A percentile compares a stretch with the other conserved stretches of the same genome.
These are phyloP conservation scores for Craspedostauros australis DNA, from an alignment of 108 stramenopile genomes.

Conservation along the genomic window DNA sequence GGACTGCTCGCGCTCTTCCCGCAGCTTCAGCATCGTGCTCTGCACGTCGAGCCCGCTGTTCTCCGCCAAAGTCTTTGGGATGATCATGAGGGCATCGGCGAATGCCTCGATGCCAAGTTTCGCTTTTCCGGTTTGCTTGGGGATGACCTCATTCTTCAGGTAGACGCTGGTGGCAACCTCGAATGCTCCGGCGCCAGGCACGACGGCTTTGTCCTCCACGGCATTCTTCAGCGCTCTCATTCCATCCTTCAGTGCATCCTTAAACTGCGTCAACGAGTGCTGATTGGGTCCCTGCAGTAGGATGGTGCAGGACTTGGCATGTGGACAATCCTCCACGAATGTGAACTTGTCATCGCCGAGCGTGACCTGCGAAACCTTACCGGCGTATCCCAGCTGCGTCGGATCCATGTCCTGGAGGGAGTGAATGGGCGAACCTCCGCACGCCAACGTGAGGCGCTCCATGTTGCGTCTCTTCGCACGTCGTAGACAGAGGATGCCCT, in stretches of 20 bases:
- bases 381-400: slow-evolving; percentile 90
- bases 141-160: slow-evolving; percentile 51
- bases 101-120: slow-evolving; percentile 96
- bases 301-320: slow-evolving; percentile 90
- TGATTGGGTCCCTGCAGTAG: slow-evolving; percentile 96
- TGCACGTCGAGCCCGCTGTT: slow-evolving; percentile 98
- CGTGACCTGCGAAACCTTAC: slow-evolving; percentile 90
- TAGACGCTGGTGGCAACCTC: slow-evolving; percentile 87
- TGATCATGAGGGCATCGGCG: slow-evolving; percentile 92
- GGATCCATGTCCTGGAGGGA: slow-evolving; percentile 89
- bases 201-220: slow-evolving; percentile 88
- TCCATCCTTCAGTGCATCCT: slow-evolving; percentile 98
- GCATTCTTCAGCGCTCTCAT: slow-evolving; percentile 96
- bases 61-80: slow-evolving; percentile 97
- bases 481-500: slow-evolving; percentile 95
- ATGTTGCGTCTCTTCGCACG: slow-evolving; percentile 99
- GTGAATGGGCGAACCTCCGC: slow-evolving; percentile 95
- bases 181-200: slow-evolving; percentile 97
- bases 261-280: slow-evolving; percentile 96
- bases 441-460: slow-evolving; percentile 97
- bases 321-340: slow-evolving; percentile 94
- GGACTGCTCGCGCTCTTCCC: slow-evolving; percentile 77
- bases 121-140: slow-evolving; percentile 79
- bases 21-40: slow-evolving; percentile 80
- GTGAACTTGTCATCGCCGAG: slow-evolving; percentile 99